These are phyloP conservation scores for Saccharomyces hybrid DNA, from an alignment of 1,139 yeast genomes.

Conservation along the genomic window DNA sequence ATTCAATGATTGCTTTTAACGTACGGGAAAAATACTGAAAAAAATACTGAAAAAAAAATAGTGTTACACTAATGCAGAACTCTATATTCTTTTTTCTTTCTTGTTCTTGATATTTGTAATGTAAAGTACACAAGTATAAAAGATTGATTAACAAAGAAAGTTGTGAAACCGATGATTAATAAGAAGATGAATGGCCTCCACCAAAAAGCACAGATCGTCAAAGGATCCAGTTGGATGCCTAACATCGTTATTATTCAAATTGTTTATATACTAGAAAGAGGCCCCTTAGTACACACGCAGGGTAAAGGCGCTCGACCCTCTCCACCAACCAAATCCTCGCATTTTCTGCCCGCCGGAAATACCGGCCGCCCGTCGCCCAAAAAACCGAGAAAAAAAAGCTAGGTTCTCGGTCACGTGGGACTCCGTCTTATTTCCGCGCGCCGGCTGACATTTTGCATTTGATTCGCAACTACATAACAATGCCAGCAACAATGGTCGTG, in stretches of 20 bases:
- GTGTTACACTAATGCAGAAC: neutral
- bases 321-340: conserved; percentile 1
- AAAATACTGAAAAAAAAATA: neutral
- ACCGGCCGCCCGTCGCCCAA: neutral
- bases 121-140: neutral
- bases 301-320: conserved; percentile 1
- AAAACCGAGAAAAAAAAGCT: neutral
- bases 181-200: neutral
- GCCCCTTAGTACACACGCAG: neutral
- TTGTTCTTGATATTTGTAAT: neutral
- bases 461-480: neutral
- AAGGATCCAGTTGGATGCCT: neutral
- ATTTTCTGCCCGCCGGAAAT: neutral
- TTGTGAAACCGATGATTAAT: neutral
- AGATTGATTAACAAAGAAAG: neutral
- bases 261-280: neutral
- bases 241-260: neutral
- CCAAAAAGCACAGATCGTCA: neutral
- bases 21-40: neutral
- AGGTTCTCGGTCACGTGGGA: neutral
- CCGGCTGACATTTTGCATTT: neutral
- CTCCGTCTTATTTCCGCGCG: neutral
- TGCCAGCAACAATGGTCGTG: neutral
- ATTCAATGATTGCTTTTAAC: neutral
- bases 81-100: neutral